Evolutionary conservation across 148 eudicot genomes (phyloP).

Genomic region (Chenopodium suecicum): DNA sequence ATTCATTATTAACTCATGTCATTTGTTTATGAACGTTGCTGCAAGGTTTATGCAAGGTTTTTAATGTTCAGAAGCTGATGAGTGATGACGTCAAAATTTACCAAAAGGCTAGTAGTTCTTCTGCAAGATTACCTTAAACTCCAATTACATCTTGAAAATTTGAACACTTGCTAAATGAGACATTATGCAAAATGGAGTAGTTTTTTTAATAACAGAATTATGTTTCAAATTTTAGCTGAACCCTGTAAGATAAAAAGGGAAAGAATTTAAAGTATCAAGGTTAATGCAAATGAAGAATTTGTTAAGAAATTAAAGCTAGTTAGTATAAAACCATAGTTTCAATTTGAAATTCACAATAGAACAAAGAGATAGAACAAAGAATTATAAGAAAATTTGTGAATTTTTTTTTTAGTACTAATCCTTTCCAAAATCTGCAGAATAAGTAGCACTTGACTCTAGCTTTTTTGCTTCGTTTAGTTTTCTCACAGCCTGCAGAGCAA

Average conservation of each 20-base stretch:
- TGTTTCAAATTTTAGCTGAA: too few species aligned
- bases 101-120: background rate
- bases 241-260: too few species aligned
- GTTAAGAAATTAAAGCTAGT: background rate
- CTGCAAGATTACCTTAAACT: too few species aligned
- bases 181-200: too few species aligned
- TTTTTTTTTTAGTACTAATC: slow-evolving; percentile 33
- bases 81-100: background rate
- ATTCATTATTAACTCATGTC: background rate
- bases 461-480: slow-evolving; percentile 92
- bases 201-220: too few species aligned
- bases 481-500: slow-evolving; percentile 66
- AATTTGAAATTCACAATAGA: too few species aligned
- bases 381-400: too few species aligned
- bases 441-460: slow-evolving; percentile 82
- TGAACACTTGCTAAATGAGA: background rate
- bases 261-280: too few species aligned
- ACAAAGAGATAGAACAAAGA: too few species aligned
- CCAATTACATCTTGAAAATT: too few species aligned
- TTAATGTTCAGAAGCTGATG: background rate
- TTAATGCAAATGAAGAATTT: background rate
- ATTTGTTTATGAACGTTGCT: background rate
- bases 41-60: background rate
- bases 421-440: slow-evolving; percentile 88
- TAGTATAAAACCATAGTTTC: background rate